Evolutionary conservation across 2,329 filamentous ascomycete species (phyloP).

Genomic region (Periconia sp.): DNA sequence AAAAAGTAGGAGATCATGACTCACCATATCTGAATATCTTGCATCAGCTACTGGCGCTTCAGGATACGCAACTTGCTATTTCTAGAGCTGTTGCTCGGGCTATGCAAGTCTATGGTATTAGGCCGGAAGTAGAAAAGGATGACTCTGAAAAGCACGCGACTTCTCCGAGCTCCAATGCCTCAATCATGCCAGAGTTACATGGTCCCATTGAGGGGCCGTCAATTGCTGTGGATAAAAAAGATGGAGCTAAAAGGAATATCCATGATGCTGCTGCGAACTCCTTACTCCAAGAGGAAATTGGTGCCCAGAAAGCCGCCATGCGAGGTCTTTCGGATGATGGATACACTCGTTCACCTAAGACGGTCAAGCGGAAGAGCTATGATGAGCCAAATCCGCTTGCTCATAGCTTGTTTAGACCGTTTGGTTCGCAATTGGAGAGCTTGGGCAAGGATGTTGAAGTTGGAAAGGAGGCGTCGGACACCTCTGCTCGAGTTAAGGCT

Average conservation of each 20-base stretch:
- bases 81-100: conserved; percentile 28
- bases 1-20: no score
- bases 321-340: conserved; percentile 37
- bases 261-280: conserved; percentile 21
- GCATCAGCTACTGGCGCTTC: conserved; percentile 31
- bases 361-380: conserved; percentile 13
- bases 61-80: conserved; percentile 39
- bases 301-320: conserved; percentile 34
- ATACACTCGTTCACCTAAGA: conserved; percentile 23
- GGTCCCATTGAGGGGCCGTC: conserved; percentile 1
- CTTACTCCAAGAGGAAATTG: conserved; percentile 33
- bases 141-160: neutral
- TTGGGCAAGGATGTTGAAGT: conserved; percentile 24
- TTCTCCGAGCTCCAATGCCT: no score
- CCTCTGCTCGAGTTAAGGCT: conserved; percentile 13
- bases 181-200: no score
- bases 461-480: conserved; percentile 6
- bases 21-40: no score
- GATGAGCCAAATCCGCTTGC: conserved; percentile 31
- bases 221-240: neutral
- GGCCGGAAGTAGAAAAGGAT: conserved; percentile 16
- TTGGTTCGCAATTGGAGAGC: conserved; percentile 31
- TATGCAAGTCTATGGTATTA: conserved; percentile 28
- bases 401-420: conserved; percentile 40
- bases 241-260: conserved; percentile 12